phyloP scores from a whole-genome alignment of 805 yeast species.

The Candida bentonensis region DNA sequence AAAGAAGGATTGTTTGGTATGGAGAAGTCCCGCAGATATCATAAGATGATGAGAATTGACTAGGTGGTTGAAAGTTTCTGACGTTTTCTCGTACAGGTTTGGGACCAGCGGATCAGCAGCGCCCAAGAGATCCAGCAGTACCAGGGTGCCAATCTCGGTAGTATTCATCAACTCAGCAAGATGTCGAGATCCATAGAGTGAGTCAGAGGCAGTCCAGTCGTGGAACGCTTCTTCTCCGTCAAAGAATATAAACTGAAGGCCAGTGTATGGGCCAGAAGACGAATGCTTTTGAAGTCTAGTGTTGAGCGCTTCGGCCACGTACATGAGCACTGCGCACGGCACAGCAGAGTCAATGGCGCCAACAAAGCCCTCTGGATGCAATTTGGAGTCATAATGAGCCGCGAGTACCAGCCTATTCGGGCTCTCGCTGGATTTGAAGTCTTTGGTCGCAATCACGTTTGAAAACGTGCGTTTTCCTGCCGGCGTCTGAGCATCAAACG shows the following conservation, averaged over 20 bases:
- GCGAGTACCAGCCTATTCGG: constrained; percentile 26
- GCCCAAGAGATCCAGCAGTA: constrained; percentile 40
- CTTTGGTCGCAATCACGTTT: constrained; percentile 19
- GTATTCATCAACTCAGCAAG: constrained; percentile 29
- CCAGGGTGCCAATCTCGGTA: constrained; percentile 28
- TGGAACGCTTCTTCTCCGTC: constrained; percentile 52
- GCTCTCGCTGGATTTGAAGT: constrained; percentile 9
- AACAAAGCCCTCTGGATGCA: constrained; percentile 37
- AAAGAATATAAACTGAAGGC: constrained; percentile 37
- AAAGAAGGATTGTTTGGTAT: constrained; percentile 6
- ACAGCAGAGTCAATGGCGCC: constrained; percentile 51
- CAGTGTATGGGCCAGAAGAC: constrained; percentile 11
- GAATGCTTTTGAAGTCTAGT: neutral
- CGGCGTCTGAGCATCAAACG: constrained; percentile 25
- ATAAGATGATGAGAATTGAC: neutral
- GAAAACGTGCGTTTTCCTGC: constrained; percentile 21
- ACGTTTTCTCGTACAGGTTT: neutral
- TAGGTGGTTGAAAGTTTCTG: neutral
- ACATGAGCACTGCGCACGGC: constrained; percentile 39
- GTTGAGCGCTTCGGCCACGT: constrained; percentile 24
- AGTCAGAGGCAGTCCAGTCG: constrained; percentile 37
- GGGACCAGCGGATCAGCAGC: constrained; percentile 19
- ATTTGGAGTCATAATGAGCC: constrained; percentile 43
- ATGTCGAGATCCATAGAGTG: constrained; percentile 42
- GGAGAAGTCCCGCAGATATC: neutral